These are phyloP conservation scores for Pythium periplocum DNA, from an alignment of 352 stramenopile genomes.

Conservation along the genomic window DNA sequence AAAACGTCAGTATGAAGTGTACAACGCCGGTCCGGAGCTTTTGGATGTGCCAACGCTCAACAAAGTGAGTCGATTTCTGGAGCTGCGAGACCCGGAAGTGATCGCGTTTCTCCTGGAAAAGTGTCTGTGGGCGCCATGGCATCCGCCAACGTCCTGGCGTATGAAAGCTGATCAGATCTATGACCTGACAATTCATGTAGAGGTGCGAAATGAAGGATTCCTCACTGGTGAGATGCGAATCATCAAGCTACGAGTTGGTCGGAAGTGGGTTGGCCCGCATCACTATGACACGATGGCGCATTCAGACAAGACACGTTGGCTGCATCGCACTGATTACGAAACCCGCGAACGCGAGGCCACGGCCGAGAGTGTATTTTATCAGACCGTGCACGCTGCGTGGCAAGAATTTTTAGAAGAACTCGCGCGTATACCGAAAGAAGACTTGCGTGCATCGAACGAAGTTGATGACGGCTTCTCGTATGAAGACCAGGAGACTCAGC, in stretches of 20 bases:
- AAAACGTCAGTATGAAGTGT: conserved; percentile 33
- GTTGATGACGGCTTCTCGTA: conserved; percentile 29
- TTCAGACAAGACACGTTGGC: conserved; percentile 32
- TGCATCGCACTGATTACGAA: conserved; percentile 69
- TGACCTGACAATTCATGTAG: conserved; percentile 46
- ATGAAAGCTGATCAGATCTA: conserved; percentile 66
- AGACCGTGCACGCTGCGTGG: conserved; percentile 45
- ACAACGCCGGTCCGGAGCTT: conserved; percentile 25
- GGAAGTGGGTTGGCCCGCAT: conserved; percentile 64
- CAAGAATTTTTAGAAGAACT: conserved; percentile 51
- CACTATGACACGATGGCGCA: conserved; percentile 41
- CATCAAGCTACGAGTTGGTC: conserved; percentile 44
- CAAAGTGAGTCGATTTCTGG: conserved; percentile 15
- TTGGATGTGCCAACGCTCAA: conserved; percentile 20
- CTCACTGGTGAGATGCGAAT: conserved; percentile 47
- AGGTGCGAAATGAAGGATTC: conserved; percentile 37
- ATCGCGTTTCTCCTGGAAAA: conserved; percentile 22
- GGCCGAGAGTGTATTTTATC: conserved; percentile 50
- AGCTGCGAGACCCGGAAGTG: conserved; percentile 16
- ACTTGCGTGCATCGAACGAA: conserved; percentile 23
- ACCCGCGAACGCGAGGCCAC: conserved; percentile 22
- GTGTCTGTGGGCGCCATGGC: conserved; percentile 40
- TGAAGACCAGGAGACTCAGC: conserved; percentile 47
- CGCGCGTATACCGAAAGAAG: conserved; percentile 38
- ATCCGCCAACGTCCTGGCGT: conserved; percentile 52